These are phyloP conservation scores for Drechslerella dactyloides DNA, from an alignment of 2,329 filamentous ascomycete genomes.

Conservation along the genomic window DNA sequence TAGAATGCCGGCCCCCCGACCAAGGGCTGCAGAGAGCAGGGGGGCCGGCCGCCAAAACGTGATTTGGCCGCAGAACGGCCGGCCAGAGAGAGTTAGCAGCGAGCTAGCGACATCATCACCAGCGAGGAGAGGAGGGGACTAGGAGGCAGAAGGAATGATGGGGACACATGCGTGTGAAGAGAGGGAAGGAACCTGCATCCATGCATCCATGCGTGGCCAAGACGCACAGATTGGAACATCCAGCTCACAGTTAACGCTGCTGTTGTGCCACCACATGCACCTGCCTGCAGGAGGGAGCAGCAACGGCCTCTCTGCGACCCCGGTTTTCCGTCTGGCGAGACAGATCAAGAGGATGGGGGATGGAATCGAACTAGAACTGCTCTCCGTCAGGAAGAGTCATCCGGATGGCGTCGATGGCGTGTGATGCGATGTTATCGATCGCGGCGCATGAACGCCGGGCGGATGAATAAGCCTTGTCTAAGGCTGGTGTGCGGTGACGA, in stretches of 20 bases:
- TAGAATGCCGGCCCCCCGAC: constrained; percentile 45
- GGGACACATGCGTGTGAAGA: neutral
- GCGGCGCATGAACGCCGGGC: too few species aligned
- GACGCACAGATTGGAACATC: neutral
- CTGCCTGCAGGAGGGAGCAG: neutral
- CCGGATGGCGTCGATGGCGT: too few species aligned
- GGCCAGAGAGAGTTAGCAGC: neutral
- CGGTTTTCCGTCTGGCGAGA: neutral
- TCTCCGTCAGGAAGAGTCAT: neutral
- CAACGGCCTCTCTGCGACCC: neutral
- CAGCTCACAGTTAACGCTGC: neutral
- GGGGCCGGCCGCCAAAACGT: constrained; percentile 27
- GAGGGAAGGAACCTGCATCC: constrained; percentile 20
- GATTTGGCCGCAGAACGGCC: constrained; percentile 29
- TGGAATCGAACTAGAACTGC: too few species aligned
- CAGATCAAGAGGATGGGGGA: neutral
- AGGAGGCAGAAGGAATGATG: too few species aligned
- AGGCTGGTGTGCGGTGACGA: too few species aligned
- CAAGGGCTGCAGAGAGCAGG: constrained; percentile 18
- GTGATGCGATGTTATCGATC: too few species aligned
- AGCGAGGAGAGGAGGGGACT: constrained; percentile 4
- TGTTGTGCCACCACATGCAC: constrained; percentile 2
- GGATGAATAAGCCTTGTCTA: too few species aligned
- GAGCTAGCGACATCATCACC: neutral
- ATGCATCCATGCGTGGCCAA: constrained; percentile 1